phyloP scores from a whole-genome alignment of 768 basidiomycete genomes.

The Xerocomellus chrysenteron region DNA sequence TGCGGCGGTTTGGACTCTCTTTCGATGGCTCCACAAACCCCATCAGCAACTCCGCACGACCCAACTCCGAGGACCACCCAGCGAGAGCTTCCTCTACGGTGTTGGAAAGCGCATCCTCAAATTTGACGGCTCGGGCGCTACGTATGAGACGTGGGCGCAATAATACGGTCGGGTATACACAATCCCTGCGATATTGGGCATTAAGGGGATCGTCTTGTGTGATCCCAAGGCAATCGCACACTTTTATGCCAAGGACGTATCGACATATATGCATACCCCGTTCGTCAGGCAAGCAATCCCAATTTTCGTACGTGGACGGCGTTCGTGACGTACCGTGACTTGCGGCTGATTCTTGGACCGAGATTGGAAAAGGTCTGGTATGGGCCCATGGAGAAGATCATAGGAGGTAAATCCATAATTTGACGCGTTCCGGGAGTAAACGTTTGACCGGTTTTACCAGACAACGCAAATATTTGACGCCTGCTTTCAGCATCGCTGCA shows the following conservation, averaged over 20 bases:
- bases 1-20: slow-evolving; percentile 4
- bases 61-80: slow-evolving; percentile 12
- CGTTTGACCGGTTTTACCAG: slow-evolving; percentile 9
- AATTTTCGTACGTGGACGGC: neutral
- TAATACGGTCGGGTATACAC: slow-evolving; percentile 15
- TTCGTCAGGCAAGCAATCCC: slow-evolving; percentile 34
- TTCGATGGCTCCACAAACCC: slow-evolving; percentile 24
- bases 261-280: slow-evolving; percentile 41
- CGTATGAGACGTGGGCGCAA: slow-evolving; percentile 18
- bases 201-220: slow-evolving; percentile 16
- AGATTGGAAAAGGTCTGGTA: slow-evolving; percentile 31
- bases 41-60: slow-evolving; percentile 20
- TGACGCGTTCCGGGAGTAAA: neutral
- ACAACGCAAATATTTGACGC: slow-evolving; percentile 38
- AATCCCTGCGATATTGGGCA: slow-evolving; percentile 8
- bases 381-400: slow-evolving; percentile 43
- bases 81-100: slow-evolving; percentile 16
- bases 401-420: slow-evolving; percentile 32
- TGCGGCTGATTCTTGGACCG: neutral
- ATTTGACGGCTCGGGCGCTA: neutral
- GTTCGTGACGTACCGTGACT: neutral
- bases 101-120: neutral
- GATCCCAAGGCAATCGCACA: slow-evolving; percentile 38
- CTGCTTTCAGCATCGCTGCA: slow-evolving; percentile 40
- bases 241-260: neutral